These are phyloP conservation scores for Penicillium samsonianum DNA, from an alignment of 495 filamentous ascomycete species.

Conservation along the genomic window DNA sequence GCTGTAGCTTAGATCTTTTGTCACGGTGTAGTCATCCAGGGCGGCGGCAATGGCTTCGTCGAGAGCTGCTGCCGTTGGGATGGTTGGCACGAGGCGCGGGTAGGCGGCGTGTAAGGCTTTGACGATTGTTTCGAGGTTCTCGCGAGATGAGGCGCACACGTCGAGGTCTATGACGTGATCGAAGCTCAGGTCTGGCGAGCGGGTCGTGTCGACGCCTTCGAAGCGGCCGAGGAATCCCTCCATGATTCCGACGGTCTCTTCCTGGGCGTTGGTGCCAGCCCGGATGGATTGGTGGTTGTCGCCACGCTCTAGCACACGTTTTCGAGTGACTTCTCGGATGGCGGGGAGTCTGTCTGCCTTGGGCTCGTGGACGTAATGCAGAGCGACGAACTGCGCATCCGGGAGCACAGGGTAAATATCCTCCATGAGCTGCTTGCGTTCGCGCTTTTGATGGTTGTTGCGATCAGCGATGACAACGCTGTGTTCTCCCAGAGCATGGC, in stretches of 20 bases:
- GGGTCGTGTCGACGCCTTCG: conserved; percentile 65
- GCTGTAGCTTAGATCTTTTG: conserved; percentile 63
- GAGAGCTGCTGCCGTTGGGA: conserved; percentile 72
- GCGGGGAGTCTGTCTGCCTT: conserved; percentile 53
- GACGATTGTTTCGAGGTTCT: conserved; percentile 83
- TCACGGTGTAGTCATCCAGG: conserved; percentile 75
- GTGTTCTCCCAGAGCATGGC: conserved; percentile 55
- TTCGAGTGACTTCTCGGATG: conserved; percentile 73
- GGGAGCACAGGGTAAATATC: conserved; percentile 65
- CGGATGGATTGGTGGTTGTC: conserved; percentile 99
- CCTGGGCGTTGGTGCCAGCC: conserved; percentile 61
- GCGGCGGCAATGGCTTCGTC: conserved; percentile 78
- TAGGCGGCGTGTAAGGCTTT: conserved; percentile 66
- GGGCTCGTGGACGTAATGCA: conserved; percentile 85
- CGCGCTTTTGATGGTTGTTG: conserved; percentile 88
- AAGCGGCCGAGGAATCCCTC: conserved; percentile 88
- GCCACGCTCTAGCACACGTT: conserved; percentile 79
- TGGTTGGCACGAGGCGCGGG: conserved; percentile 68
- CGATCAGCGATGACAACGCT: conserved; percentile 87
- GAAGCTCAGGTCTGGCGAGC: conserved; percentile 71
- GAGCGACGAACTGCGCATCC: conserved; percentile 76
- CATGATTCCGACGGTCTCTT: conserved; percentile 87
- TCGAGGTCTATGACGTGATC: conserved; percentile 85
- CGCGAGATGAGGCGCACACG: conserved; percentile 69
- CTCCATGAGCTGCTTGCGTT: conserved; percentile 81